Base-by-base conservation (phyloP, 1,284 basidiomycete species). In the Trametes sp. region DNA sequence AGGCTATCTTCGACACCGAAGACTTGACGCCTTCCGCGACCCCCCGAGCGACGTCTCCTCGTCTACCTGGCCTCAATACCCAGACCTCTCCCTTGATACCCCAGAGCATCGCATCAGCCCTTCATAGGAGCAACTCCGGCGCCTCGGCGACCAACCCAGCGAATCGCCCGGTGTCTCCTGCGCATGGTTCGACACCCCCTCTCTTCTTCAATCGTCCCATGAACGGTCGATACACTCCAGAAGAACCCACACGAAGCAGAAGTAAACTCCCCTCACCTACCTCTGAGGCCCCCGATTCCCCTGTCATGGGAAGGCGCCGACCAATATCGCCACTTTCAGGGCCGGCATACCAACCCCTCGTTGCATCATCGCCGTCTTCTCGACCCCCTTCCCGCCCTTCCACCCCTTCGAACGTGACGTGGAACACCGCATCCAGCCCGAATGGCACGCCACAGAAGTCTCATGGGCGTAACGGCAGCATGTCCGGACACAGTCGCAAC, bases 381-480 rank as follows among this genome's bases (percentile, higher is more conserved):
- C 63, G 66, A 23, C 63, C 68, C 11, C 81, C 85, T 54, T 86
- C 88, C 63, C 83, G 89, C 57, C 88, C 90, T 38, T 78, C 79
- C 57, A 92, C 91, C 4, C 90, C 90, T 36, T 92, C 90, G 1
- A 90, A 88, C 70, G 82, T 92, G 55, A 85, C 86, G 23, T 92
- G 90, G 78, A 76, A 74, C 56, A 63, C 66, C 38, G 59, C 73
- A 10, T 31, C 64, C 9, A 69, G 64, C 35, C 64, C 73, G 1
- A 63, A 67, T 19, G 63, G 64, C 38, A 57, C 66, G 48, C 53
- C 57, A 14, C 68, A 67, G 59, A 72, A 71, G 58, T 53, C 62
- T 56, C 69, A 73, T 59, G 64, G 66, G 53, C 73, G 74, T 54
- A 73, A 75, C 28, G 76, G 74, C 29, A 76, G 73, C 68, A 72